phyloP scores from a whole-genome alignment of 306 rosid genomes.

The Luffa acutangula region DNA sequence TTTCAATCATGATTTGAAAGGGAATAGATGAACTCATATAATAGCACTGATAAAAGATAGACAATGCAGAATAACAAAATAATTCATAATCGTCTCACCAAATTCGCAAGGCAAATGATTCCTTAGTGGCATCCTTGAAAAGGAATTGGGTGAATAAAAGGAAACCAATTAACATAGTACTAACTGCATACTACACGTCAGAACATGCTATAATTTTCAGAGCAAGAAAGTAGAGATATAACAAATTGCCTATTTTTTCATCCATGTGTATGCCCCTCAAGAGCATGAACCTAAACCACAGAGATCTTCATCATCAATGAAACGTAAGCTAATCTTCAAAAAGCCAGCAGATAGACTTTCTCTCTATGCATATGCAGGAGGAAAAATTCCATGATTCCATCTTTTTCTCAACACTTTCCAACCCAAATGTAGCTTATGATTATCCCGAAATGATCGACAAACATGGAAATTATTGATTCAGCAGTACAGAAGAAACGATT shows the following conservation, averaged over 20 bases:
- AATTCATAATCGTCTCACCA: background rate
- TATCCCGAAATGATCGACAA: background rate
- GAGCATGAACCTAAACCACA: background rate
- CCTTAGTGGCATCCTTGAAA: background rate
- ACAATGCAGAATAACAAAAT: background rate
- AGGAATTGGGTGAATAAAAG: background rate
- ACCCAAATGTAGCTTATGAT: background rate
- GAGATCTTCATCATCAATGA: background rate
- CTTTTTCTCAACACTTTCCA: background rate
- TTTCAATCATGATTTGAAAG: background rate
- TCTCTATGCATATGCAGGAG: background rate
- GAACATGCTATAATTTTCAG: background rate
- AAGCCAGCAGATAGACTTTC: background rate
- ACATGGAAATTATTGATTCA: background rate
- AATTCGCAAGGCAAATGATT: background rate
- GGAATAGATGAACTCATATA: background rate
- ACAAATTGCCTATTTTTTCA: background rate
- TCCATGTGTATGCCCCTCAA: background rate
- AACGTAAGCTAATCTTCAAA: background rate
- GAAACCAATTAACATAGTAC: background rate
- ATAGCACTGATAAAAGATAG: background rate
- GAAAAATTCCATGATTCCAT: background rate
- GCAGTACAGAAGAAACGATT: background rate
- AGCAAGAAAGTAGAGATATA: background rate
- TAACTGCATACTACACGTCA: background rate